Base-by-base conservation (phyloP, 1,139 yeast genomes). In the Pneumocystis wakefieldiae region DNA sequence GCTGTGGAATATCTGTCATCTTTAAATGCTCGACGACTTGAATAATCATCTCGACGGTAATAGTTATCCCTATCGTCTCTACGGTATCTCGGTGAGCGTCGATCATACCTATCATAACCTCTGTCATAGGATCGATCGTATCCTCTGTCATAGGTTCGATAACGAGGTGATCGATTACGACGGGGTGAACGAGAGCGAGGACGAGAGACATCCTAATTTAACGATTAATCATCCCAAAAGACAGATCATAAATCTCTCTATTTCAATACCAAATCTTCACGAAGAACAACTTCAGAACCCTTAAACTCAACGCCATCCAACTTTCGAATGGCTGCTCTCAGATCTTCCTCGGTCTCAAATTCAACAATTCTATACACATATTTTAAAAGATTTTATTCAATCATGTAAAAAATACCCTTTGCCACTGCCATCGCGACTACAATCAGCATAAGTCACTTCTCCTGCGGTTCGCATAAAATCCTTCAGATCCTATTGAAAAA, bases 381-480 rank as follows among this genome's bases (percentile, higher is more conserved):
- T 24, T 29, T 28, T 28, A 62, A 35, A 39, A 39, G 2, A 36
- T 32, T 17, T 19, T 37, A 24, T 48, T 2, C 10, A n/a, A 7
- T 57, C 48, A 60, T 7, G 39, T 55, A 24, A n/a, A 68, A 24
- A n/a, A 68, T 63, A 68, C 70, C 70, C 70, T 62, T 67, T 63
- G 19, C 70, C 70, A 57, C 67, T 69, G 14, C 70, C 67, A 42
- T 63, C 66, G 38, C 68, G 68, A 39, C 66, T 66, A 41, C 68
- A 68, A 57, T 67, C 70, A 42, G 70, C 67, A 60, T 67, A 68
- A 39, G 69, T 61, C 41, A 69, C 66, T 17, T 67, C 70, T 39
- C 69, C 69, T 42, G 70, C 70, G 19, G 65, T 64, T 24, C 70
- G 65, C 28, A 69, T 69, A 59, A 68, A 68, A 62, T 68, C 70